Percentiles rank a stretch among this genome's conserved stretches.
phyloP scores from a whole-genome alignment of 495 filamentous ascomycete genomes.

The Trichoderma gamsii region DNA sequence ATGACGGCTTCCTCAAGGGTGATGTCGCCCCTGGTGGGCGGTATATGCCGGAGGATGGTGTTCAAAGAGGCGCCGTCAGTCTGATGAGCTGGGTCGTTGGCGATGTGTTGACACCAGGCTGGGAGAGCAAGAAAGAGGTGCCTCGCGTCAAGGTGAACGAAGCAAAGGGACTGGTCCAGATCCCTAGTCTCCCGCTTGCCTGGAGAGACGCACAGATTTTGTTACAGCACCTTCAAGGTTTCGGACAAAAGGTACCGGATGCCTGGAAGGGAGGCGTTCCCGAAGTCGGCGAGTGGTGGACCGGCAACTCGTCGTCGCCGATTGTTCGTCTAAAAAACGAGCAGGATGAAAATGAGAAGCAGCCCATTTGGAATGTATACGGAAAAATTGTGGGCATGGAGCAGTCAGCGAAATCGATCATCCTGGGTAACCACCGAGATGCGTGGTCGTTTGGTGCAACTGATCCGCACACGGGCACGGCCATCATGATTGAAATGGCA shows the following conservation, averaged over 20 bases:
- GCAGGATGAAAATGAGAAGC: conserved; percentile 75
- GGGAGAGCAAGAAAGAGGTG: conserved; percentile 64
- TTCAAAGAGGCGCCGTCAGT: conserved; percentile 78
- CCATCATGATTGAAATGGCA: conserved; percentile 81
- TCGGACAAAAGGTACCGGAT: conserved; percentile 63
- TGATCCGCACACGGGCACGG: conserved; percentile 83
- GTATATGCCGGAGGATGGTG: conserved; percentile 70
- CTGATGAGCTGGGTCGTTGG: conserved; percentile 77
- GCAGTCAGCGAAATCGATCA: conserved; percentile 74
- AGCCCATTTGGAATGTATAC: conserved; percentile 85
- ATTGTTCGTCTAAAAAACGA: conserved; percentile 78
- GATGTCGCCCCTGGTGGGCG: conserved; percentile 66
- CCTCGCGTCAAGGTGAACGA: conserved; percentile 61
- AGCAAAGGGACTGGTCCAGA: conserved; percentile 66
- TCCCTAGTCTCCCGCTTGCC: conserved; percentile 81
- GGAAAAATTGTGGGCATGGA: conserved; percentile 78
- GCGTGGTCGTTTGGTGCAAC: conserved; percentile 86
- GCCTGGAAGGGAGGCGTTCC: conserved; percentile 73
- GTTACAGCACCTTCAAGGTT: conserved; percentile 67
- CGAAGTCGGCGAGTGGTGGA: conserved; percentile 71
- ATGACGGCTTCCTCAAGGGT: conserved; percentile 69
- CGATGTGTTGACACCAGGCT: conserved; percentile 85
- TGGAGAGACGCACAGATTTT: conserved; percentile 84
- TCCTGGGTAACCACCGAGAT: conserved; percentile 91
- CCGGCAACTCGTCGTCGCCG: conserved; percentile 69